phyloP scores from a whole-genome alignment of 176 grass and related monocot species.

The Canna indica region DNA sequence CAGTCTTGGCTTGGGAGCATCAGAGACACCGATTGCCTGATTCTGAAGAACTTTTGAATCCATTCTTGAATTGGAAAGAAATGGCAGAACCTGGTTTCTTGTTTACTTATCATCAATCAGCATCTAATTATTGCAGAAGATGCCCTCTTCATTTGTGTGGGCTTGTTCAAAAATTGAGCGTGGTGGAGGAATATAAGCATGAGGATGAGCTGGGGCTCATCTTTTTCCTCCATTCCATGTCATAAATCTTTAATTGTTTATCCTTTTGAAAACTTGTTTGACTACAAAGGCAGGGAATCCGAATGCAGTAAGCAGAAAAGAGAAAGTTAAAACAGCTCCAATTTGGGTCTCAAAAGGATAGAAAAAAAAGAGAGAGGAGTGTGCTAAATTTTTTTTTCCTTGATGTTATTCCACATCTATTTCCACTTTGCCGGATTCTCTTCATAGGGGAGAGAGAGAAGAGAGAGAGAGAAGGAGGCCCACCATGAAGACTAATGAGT shows the following conservation, averaged over 20 bases:
- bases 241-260: constrained; percentile 26
- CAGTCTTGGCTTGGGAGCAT: constrained; percentile 42
- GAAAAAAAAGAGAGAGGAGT: constrained; percentile 17
- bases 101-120: neutral
- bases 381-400: constrained; percentile 24
- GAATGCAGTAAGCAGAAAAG: constrained; percentile 48
- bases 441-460: constrained; percentile 10
- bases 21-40: constrained; percentile 21
- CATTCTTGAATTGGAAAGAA: neutral
- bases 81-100: neutral
- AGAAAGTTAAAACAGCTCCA: constrained; percentile 51
- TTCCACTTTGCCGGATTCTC: constrained; percentile 54
- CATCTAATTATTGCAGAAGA: constrained; percentile 19
- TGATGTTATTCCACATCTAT: constrained; percentile 23
- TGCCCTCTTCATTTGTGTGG: constrained; percentile 18
- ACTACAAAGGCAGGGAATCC: constrained; percentile 83
- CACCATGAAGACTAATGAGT: constrained; percentile 18
- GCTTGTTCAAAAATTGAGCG: constrained; percentile 15
- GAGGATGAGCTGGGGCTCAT: constrained; percentile 35
- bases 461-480: neutral
- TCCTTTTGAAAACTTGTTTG: constrained; percentile 81
- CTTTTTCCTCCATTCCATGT: constrained; percentile 22
- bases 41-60: neutral
- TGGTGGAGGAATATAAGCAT: constrained; percentile 49
- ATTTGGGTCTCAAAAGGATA: constrained; percentile 76